Conservation (phyloP, 495 filamentous ascomycete genomes). For the Penicillium angulare region DNA sequence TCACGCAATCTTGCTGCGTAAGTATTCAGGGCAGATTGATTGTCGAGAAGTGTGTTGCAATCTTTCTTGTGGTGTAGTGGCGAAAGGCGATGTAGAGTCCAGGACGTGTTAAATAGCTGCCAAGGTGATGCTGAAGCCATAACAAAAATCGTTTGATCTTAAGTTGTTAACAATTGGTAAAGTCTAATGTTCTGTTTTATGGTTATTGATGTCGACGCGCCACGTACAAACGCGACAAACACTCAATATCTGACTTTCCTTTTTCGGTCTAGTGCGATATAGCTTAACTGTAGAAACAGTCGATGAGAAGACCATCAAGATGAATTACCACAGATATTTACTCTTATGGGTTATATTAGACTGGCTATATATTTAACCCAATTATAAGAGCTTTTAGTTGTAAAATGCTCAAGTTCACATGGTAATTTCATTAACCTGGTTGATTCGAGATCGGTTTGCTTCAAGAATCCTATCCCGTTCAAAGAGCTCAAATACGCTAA, state of each 20-base stretch:
- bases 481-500: not conserved
- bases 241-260: not conserved
- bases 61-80: conserved; percentile 50
- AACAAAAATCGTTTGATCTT: not conserved
- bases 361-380: too few species aligned
- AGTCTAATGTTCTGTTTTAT: not conserved
- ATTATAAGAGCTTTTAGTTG: too few species aligned
- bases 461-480: too few species aligned
- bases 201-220: conserved; percentile 20
- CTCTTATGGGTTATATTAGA: too few species aligned
- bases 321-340: too few species aligned
- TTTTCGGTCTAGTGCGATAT: not conserved
- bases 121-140: conserved; percentile 28
- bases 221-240: conserved; percentile 21
- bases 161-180: not conserved
- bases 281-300: not conserved
- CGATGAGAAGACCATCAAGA: too few species aligned
- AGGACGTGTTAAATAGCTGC: conserved; percentile 55
- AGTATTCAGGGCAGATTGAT: conserved; percentile 37
- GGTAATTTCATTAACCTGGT: too few species aligned
- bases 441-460: not conserved
- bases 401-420: too few species aligned
- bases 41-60: conserved; percentile 36
- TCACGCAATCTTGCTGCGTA: conserved; percentile 53
- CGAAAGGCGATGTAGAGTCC: conserved; percentile 55